Evolutionary conservation across 495 filamentous ascomycete species (phyloP), one percentile per base, ranked within the genome.

Genomic region (Penicillium verhagenii): DNA sequence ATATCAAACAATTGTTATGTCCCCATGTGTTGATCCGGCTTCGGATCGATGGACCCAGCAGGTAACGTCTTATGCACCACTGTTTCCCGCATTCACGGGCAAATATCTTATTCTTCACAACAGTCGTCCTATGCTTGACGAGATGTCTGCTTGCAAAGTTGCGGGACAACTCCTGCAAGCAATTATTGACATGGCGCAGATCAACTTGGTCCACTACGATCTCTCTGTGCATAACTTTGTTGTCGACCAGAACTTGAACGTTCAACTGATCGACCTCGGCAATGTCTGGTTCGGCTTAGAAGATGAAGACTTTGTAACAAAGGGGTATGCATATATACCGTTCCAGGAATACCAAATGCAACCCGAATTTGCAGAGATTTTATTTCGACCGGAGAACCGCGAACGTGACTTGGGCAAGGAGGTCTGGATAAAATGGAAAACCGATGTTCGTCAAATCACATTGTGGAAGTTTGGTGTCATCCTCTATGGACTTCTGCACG

Each of bases 231-330:
- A 44, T 18, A 72, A 72, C 35, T 68, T 59, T 24, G 6, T 68
- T 8, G 31, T 70, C 26, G 59, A 67, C 42, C 29, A 58, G 35
- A 19, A 59, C 6, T 48, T 70, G 16, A 62, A 66, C 44, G 67
- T 65, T 47, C 64, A 53, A 9, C 50, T 69, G 5, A 62, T 69
- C 11, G 66, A 69, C 37, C 38, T 69, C 6, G 64, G 61, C 3
- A 29, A 56, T 7, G 4, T 54, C 10, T 0, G 4, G 21, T 69
- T 65, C 28, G 60, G 52, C 9, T 50, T 60, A 16, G 38, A 59
- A 2, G 51, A 61, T 9, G 16, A 28, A 6, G 52, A 53, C 13
- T 61, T 63, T n/a, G 1, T 42, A 1, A 8, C 20, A 1, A 14
- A 20, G 0, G 4, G 8, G 0, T 48, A 31, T n/a, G 9, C 10